Evolutionary conservation across 768 basidiomycete genomes (phyloP).

Genomic region (Tylopilus vinaceipallidus): DNA sequence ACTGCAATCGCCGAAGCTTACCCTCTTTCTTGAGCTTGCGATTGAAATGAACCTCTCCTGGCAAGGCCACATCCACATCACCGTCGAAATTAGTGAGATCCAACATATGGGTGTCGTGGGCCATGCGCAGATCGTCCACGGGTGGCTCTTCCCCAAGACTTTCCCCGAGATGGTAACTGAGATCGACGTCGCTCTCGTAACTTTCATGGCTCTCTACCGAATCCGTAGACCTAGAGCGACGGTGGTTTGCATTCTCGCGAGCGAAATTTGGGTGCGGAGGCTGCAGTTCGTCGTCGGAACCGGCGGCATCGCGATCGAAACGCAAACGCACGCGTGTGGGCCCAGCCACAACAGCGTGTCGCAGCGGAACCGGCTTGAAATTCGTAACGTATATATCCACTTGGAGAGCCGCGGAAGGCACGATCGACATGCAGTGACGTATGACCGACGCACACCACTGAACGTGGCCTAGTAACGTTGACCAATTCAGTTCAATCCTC

Average conservation of each 20-base stretch:
- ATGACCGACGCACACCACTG: slow-evolving; percentile 73
- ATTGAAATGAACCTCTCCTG: slow-evolving; percentile 56
- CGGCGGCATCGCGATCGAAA: slow-evolving; percentile 3
- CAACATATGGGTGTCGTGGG: slow-evolving; percentile 50
- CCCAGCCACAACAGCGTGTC: background rate
- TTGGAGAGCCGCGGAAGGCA: slow-evolving; percentile 48
- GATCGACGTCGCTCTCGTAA: slow-evolving; percentile 37
- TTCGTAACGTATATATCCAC: slow-evolving; percentile 77
- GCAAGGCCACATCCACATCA: slow-evolving; percentile 57
- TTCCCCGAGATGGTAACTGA: slow-evolving; percentile 42
- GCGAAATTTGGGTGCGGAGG: slow-evolving; percentile 36
- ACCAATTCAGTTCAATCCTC: background rate
- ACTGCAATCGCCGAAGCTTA: slow-evolving; percentile 49
- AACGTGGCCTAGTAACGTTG: slow-evolving; percentile 52
- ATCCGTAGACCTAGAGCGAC: slow-evolving; percentile 17
- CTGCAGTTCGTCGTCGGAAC: slow-evolving; percentile 26
- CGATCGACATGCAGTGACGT: slow-evolving; percentile 57
- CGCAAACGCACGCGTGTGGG: slow-evolving; percentile 19
- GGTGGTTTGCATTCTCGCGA: slow-evolving; percentile 5
- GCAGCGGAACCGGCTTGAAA: slow-evolving; percentile 34
- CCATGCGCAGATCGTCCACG: slow-evolving; percentile 31
- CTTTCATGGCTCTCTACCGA: slow-evolving; percentile 34
- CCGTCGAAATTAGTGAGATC: slow-evolving; percentile 81
- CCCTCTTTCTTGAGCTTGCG: slow-evolving; percentile 58
- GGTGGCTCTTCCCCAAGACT: slow-evolving; percentile 31